A percentile compares a stretch with the other conserved stretches of the same genome.
Conservation (phyloP, 2,329 filamentous ascomycete species). For the Talaromyces sp. region DNA sequence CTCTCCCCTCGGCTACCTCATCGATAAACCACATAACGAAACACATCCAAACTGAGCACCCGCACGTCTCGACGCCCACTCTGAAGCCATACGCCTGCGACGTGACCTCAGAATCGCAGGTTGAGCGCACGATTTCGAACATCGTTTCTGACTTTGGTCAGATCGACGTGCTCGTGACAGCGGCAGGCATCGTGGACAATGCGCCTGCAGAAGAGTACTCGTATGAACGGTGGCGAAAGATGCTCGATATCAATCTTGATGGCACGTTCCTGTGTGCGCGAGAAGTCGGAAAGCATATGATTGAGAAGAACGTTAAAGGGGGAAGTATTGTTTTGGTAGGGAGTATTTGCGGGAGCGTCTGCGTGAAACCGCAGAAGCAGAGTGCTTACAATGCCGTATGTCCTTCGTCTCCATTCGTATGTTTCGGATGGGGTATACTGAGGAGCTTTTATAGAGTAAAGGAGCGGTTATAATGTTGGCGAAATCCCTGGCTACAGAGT, state of each 20-base stretch:
- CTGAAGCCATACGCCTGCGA: slow-evolving; percentile 36
- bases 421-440: background rate
- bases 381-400: slow-evolving; percentile 32
- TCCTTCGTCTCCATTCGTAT: background rate
- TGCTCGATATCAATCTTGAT: slow-evolving; percentile 33
- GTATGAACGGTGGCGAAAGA: slow-evolving; percentile 29
- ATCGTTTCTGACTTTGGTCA: slow-evolving; percentile 29
- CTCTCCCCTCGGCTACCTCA: slow-evolving; percentile 17
- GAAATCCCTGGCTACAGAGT: slow-evolving; percentile 28
- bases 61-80: slow-evolving; percentile 19
- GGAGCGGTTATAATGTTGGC: slow-evolving; percentile 18
- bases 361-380: slow-evolving; percentile 32
- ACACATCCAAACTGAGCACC: slow-evolving; percentile 18
- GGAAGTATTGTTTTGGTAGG: slow-evolving; percentile 22
- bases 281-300: slow-evolving; percentile 32
- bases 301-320: slow-evolving; percentile 18
- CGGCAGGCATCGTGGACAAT: slow-evolving; percentile 36
- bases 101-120: slow-evolving; percentile 31
- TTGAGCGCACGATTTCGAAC: slow-evolving; percentile 29
- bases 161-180: slow-evolving; percentile 37
- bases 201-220: slow-evolving; percentile 29
- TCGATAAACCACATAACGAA: slow-evolving; percentile 25
- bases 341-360: slow-evolving; percentile 27
- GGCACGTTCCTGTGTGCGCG: slow-evolving; percentile 34
- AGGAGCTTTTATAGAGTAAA: slow-evolving; percentile 14